Conservation (phyloP, 73 alveolate genomes). For the Paramecium sonneborni region DNA sequence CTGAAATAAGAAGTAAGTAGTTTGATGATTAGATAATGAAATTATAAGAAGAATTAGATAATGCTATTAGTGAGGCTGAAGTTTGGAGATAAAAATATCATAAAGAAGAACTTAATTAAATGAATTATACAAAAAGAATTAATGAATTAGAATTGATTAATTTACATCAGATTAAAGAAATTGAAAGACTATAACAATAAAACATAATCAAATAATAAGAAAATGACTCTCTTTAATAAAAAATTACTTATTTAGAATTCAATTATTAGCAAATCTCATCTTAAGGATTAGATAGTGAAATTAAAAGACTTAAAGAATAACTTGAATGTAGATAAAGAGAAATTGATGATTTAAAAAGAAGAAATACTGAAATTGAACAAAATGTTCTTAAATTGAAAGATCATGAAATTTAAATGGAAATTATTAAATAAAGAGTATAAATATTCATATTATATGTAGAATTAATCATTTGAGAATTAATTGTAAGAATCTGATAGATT, state of each 20-base stretch:
- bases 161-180: conserved; percentile 17
- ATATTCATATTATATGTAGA: background rate
- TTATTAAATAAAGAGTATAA: conserved; percentile 1
- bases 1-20: conserved; percentile 5
- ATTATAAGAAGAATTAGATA: background rate
- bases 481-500: conserved; percentile 50
- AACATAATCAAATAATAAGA: background rate
- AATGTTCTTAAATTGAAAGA: background rate
- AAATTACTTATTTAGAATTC: conserved; percentile 25
- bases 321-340: conserved; percentile 37
- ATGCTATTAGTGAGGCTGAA: background rate
- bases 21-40: conserved; percentile 14
- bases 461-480: background rate
- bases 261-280: conserved; percentile 16
- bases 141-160: background rate
- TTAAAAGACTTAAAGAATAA: conserved; percentile 22
- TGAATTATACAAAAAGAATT: background rate
- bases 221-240: background rate
- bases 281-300: conserved; percentile 34
- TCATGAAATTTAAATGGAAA: background rate
- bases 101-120: background rate
- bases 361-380: conserved; percentile 14
- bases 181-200: background rate
- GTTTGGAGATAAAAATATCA: conserved; percentile 43
- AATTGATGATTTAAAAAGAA: conserved; percentile 34